A percentile compares a stretch with the other conserved stretches of the same genome.
Evolutionary conservation across 768 basidiomycete genomes (phyloP).

Genomic region (Lactarius hatsudake): DNA sequence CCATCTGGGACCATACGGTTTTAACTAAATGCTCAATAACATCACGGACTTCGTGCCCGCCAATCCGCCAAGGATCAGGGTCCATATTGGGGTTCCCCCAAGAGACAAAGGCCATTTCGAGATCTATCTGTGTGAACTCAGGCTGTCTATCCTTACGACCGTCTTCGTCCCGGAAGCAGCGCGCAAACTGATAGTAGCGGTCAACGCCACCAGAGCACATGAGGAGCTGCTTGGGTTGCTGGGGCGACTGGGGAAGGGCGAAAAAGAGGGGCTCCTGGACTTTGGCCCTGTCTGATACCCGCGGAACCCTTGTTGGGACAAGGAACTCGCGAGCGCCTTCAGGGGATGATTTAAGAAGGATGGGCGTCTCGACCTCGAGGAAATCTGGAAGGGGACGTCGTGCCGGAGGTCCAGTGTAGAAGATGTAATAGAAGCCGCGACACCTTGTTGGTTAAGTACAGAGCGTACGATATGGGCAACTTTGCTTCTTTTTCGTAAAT

Average conservation of each 20-base stretch:
- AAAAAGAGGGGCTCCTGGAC: constrained; percentile 59
- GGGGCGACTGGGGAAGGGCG: constrained; percentile 90
- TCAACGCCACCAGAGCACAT: constrained; percentile 89
- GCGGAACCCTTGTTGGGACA: constrained; percentile 21
- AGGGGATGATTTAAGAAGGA: constrained; percentile 86
- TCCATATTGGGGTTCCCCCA: constrained; percentile 50
- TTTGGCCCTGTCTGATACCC: constrained; percentile 29
- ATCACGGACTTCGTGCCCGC: constrained; percentile 76
- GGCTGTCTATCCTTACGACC: constrained; percentile 94
- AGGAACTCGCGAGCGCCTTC: constrained; percentile 87
- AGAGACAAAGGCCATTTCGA: constrained; percentile 94
- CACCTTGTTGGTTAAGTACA: constrained; percentile 71
- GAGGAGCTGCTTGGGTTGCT: constrained; percentile 92
- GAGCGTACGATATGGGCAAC: constrained; percentile 79
- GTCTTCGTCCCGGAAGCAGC: constrained; percentile 95
- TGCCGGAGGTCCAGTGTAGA: constrained; percentile 21
- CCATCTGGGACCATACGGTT: constrained; percentile 70
- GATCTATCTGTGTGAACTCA: constrained; percentile 95
- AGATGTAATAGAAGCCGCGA: constrained; percentile 29
- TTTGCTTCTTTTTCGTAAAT: constrained; percentile 76
- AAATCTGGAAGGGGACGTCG: constrained; percentile 56
- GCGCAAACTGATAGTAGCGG: constrained; percentile 89
- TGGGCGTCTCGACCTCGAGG: constrained; percentile 90
- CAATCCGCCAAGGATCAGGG: constrained; percentile 70
- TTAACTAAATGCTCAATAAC: constrained; percentile 74